These are phyloP conservation scores for Flaveria bidentis DNA, from an alignment of 129 eudicot species.

Conservation along the genomic window DNA sequence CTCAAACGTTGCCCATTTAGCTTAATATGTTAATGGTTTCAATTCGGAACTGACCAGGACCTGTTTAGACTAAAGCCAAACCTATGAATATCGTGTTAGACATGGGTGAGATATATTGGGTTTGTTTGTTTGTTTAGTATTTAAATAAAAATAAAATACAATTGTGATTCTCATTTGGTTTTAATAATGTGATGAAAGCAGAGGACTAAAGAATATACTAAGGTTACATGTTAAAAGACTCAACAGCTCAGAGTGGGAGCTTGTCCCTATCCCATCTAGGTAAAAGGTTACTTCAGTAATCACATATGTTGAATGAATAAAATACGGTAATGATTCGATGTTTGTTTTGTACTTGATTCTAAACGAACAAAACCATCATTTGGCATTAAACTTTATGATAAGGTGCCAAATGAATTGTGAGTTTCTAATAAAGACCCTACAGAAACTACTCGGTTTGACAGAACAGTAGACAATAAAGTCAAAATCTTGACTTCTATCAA, in stretches of 20 bases:
- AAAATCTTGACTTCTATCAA: not conserved
- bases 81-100: no score
- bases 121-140: not conserved
- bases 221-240: constrained; percentile 70
- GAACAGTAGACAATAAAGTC: no score
- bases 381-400: not conserved
- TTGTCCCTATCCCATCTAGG: constrained; percentile 80
- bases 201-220: constrained; percentile 86
- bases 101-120: no score
- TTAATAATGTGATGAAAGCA: constrained; percentile 38
- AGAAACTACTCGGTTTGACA: no score
- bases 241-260: constrained; percentile 79
- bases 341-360: not conserved
- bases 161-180: not conserved
- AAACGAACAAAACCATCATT: not conserved
- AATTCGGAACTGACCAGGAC: not conserved
- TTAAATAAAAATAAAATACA: not conserved
- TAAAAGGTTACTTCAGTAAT: constrained; percentile 21
- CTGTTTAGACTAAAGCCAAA: not conserved
- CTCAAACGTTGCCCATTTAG: not conserved
- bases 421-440: not conserved
- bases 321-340: not conserved
- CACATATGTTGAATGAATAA: not conserved
- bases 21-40: not conserved
- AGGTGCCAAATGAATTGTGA: not conserved